A percentile compares a stretch with the other conserved stretches of the same genome.
Evolutionary conservation across 2,329 filamentous ascomycete species (phyloP).

Genomic region (Lachnellula subtilissima): DNA sequence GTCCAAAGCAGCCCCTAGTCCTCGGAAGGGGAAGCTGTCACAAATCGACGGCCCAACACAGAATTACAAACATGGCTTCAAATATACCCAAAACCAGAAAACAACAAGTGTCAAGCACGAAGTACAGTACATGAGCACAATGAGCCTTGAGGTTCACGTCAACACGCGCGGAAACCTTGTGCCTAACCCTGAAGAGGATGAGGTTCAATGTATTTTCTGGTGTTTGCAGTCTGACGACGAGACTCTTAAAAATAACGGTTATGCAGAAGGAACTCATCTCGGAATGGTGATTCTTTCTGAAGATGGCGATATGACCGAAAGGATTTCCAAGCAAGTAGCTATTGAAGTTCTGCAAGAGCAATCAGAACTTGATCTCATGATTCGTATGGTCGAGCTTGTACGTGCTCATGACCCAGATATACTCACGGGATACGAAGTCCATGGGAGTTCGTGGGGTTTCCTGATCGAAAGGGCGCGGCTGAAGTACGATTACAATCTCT

Average conservation of each 20-base stretch:
- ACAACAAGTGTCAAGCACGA: conserved; percentile 77
- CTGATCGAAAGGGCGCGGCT: conserved; percentile 81
- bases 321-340: conserved; percentile 56
- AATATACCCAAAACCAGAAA: conserved; percentile 73
- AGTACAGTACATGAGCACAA: conserved; percentile 90
- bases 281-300: conserved; percentile 72
- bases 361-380: conserved; percentile 79
- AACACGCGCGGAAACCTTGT: conserved; percentile 77
- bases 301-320: conserved; percentile 52
- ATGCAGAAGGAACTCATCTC: conserved; percentile 48
- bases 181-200: conserved; percentile 87
- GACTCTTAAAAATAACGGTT: conserved; percentile 44
- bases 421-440: conserved; percentile 89
- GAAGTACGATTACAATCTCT: conserved; percentile 86
- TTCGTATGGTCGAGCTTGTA: conserved; percentile 82
- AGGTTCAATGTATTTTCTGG: conserved; percentile 88
- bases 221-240: conserved; percentile 73
- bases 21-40: conserved; percentile 49
- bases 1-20: conserved; percentile 11
- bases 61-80: conserved; percentile 74
- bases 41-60: conserved; percentile 90
- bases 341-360: conserved; percentile 68
- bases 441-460: conserved; percentile 92
- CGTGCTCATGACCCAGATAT: conserved; percentile 83
- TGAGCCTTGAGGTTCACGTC: conserved; percentile 90